These are phyloP conservation scores for Botrytis medusae DNA, from an alignment of 2,329 filamentous ascomycete genomes.

Conservation along the genomic window DNA sequence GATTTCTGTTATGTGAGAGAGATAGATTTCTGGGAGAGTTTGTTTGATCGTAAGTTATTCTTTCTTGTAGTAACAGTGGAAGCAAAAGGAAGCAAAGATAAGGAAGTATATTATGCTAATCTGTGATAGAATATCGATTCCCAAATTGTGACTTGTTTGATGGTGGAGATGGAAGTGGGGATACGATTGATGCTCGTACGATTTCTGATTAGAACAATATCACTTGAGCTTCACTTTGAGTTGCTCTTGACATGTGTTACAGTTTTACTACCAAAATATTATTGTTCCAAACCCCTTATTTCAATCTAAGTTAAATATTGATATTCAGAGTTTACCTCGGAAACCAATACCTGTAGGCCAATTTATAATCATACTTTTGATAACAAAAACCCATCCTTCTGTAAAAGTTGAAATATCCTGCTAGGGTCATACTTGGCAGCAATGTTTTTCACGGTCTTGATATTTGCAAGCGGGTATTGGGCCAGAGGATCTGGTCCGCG, in stretches of 20 bases:
- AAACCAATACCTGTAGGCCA: background rate
- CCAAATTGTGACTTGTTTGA: constrained; percentile 3
- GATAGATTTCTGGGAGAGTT: constrained; percentile 29
- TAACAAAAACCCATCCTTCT: background rate
- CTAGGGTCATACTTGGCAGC: background rate
- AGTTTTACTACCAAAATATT: background rate
- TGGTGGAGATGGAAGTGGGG: background rate
- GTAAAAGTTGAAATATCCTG: background rate
- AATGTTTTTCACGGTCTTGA: background rate
- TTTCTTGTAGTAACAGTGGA: no score
- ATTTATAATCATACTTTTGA: background rate
- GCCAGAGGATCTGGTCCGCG: constrained; percentile 1
- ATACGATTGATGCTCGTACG: background rate
- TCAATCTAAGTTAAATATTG: no score
- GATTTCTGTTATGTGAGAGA: constrained; percentile 32
- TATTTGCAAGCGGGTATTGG: background rate
- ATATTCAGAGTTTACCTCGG: background rate
- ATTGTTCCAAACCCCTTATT: background rate
- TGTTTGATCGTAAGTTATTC: constrained; percentile 28
- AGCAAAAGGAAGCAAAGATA: no score
- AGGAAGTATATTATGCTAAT: background rate
- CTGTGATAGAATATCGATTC: constrained; percentile 15
- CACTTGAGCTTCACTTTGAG: background rate
- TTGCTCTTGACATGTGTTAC: background rate
- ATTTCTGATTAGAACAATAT: background rate